A percentile compares a stretch with the other conserved stretches of the same genome.
These are phyloP conservation scores for Heliocybe sulcata DNA, from an alignment of 1,284 basidiomycete genomes.

Conservation along the genomic window DNA sequence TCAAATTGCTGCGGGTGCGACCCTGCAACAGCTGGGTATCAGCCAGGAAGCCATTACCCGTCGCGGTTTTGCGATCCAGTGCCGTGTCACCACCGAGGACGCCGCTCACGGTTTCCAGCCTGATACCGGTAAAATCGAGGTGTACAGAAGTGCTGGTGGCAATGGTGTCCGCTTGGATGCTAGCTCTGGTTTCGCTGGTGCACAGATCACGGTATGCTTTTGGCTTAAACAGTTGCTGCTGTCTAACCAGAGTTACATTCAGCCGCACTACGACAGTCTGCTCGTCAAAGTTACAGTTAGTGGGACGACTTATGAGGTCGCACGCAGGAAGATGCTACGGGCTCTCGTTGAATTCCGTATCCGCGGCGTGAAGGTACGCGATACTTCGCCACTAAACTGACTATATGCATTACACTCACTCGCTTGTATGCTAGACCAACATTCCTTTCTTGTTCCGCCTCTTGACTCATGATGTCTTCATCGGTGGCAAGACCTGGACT, in stretches of 20 bases:
- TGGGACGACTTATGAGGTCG: slow-evolving; percentile 97
- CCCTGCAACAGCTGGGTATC: slow-evolving; percentile 91
- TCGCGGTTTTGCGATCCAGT: slow-evolving; percentile 97
- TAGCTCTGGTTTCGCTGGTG: slow-evolving; percentile 96
- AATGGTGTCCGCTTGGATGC: slow-evolving; percentile 98
- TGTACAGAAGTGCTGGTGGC: slow-evolving; percentile 97
- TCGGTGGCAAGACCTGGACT: slow-evolving; percentile 96
- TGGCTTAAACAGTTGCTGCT: not conserved
- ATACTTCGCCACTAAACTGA: not conserved
- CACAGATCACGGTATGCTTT: slow-evolving; percentile 85
- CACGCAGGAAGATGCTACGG: slow-evolving; percentile 97
- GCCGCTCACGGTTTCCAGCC: slow-evolving; percentile 90
- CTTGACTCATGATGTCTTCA: slow-evolving; percentile 96
- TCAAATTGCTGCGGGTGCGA: slow-evolving; percentile 96
- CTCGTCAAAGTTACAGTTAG: slow-evolving; percentile 96
- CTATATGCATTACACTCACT: slow-evolving; percentile 1
- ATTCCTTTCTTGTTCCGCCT: slow-evolving; percentile 99
- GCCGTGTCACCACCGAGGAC: slow-evolving; percentile 99
- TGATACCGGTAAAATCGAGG: slow-evolving; percentile 98
- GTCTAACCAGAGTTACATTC: not conserved
- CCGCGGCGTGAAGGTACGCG: slow-evolving; percentile 86
- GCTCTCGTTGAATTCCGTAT: slow-evolving; percentile 99
- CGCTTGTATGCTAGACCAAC: slow-evolving; percentile 67
- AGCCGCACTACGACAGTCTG: slow-evolving; percentile 98
- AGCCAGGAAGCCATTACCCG: slow-evolving; percentile 96